phyloP scores from a whole-genome alignment of 2,329 filamentous ascomycete genomes.

The Emmonsiellopsis sp. region DNA sequence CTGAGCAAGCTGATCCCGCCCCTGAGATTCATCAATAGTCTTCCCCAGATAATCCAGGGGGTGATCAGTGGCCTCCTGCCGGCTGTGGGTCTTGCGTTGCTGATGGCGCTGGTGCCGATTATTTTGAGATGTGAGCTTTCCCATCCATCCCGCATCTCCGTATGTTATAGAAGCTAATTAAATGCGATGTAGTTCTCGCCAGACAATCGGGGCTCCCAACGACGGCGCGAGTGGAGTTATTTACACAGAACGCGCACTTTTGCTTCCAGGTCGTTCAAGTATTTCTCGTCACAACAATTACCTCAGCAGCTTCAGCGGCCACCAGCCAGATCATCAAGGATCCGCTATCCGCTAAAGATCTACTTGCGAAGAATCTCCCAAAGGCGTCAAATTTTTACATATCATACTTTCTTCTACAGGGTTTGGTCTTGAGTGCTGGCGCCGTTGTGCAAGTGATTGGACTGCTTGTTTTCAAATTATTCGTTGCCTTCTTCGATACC shows the following conservation, averaged over 20 bases:
- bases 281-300: slow-evolving; percentile 76
- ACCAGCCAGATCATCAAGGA: slow-evolving; percentile 55
- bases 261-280: slow-evolving; percentile 66
- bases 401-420: slow-evolving; percentile 89
- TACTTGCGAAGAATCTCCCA: slow-evolving; percentile 69
- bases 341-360: slow-evolving; percentile 53
- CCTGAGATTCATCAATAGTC: slow-evolving; percentile 63
- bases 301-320: slow-evolving; percentile 69
- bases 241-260: slow-evolving; percentile 87
- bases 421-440: slow-evolving; percentile 64
- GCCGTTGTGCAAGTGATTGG: slow-evolving; percentile 65
- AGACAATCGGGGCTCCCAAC: slow-evolving; percentile 74
- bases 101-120: slow-evolving; percentile 80
- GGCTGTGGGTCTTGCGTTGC: slow-evolving; percentile 64
- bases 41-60: slow-evolving; percentile 64
- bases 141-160: neutral
- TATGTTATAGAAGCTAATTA: slow-evolving; percentile 8
- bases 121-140: slow-evolving; percentile 60
- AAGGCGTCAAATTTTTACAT: slow-evolving; percentile 91
- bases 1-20: slow-evolving; percentile 48
- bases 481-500: slow-evolving; percentile 62
- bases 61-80: slow-evolving; percentile 79
- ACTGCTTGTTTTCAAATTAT: slow-evolving; percentile 61
- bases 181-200: slow-evolving; percentile 52
- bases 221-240: slow-evolving; percentile 69